phyloP scores from a whole-genome alignment of 2,329 filamentous ascomycete species.

The Daldinia sp. region DNA sequence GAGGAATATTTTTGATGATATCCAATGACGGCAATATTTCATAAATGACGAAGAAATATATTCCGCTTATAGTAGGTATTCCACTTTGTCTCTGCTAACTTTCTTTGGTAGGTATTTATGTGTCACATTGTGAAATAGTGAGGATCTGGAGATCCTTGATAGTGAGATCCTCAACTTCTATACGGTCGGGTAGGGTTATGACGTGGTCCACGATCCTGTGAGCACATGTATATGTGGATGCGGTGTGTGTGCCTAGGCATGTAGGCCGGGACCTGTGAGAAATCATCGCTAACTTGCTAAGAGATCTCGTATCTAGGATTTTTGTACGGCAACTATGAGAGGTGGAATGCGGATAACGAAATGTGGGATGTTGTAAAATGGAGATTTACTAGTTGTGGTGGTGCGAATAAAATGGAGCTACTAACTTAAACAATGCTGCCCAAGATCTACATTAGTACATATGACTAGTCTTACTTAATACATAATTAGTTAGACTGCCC shows the following conservation, averaged over 20 bases:
- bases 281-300: constrained; percentile 5
- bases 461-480: neutral
- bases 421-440: neutral
- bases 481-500: constrained; percentile 14
- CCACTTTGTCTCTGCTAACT: neutral
- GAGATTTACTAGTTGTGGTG: neutral
- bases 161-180: constrained; percentile 9
- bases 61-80: constrained; percentile 14
- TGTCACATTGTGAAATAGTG: constrained; percentile 10
- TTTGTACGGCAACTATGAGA: neutral
- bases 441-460: constrained; percentile 20
- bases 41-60: constrained; percentile 13
- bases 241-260: neutral
- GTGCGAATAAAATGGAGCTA: neutral
- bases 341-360: neutral
- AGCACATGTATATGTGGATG: constrained; percentile 8
- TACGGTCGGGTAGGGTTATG: constrained; percentile 2
- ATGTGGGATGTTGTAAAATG: neutral
- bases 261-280: constrained; percentile 8
- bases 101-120: neutral
- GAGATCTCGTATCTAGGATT: constrained; percentile 6
- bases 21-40: neutral
- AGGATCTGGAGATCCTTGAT: constrained; percentile 26
- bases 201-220: constrained; percentile 8
- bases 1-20: neutral